Evolutionary conservation across 2,329 filamentous ascomycete species (phyloP), one percentile per base, ranked within the genome.

Genomic region (Exserohilum turcica): DNA sequence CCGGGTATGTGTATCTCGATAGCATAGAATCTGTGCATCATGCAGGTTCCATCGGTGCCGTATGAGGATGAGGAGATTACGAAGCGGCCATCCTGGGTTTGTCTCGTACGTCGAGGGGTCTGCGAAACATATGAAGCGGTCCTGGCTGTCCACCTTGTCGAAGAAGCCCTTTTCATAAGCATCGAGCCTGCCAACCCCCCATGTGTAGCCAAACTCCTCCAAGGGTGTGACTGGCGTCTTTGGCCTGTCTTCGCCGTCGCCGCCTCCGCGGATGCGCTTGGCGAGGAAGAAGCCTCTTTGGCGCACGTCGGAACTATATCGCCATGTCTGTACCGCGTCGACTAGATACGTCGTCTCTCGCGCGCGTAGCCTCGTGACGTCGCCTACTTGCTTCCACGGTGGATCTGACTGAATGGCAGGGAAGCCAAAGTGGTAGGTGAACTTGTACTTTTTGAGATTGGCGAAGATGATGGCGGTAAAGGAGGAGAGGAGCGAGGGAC

Each of bases 341-440:
- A 92, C 90, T 28, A 99, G 81, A 6, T 85, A 82, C 2, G 86
- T 87, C 52, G 88, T 93, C 74, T 97, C 93, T 57, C 83, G 79
- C 2, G 82, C 70, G 2, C 80, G 84, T 42, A 97, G 76, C 43
- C 75, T 74, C 2, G 79, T 65, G 3, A 59, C 56, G 16, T 70
- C 67, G 5, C 71, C 64, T 4, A 70, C 57, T 29, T 70, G 67
- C 64, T 84, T 87, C 94, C 94, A 99, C 24, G 83, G 80, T 1
- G 91, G 91, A 48, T 93, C 88, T 3, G 93, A 96, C 72, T 96
- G 92, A 38, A 99, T 82, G 13, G 93, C 92, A 1, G 94, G 94
- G 68, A 96, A 99, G 5, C 89, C 93, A 75, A 97, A 97, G 86
- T 95, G 96, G 77, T 97, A 97, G n/a, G 89, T 91, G 72, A 97